Evolutionary conservation across 2,329 filamentous ascomycete species (phyloP), one percentile per base, ranked within the genome.

Genomic region (Microsporum ferrugineum): DNA sequence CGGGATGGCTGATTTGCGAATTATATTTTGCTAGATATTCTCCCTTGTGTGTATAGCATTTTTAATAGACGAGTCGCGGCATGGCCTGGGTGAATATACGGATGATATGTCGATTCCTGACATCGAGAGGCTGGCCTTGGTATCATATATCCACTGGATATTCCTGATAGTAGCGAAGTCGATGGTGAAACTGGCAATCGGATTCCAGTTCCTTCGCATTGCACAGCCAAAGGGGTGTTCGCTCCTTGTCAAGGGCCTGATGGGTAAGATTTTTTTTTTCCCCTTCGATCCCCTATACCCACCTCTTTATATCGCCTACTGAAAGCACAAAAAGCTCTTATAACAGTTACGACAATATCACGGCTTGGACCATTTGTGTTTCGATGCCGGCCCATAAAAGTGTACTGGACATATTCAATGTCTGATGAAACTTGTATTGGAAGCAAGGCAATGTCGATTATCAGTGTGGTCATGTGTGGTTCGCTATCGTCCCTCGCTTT

Each of bases 81-180:
- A 78, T 61, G 80, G 79, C 2, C 68, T 82, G 5, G 81, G 81
- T 6, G 74, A 71, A 57, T 79, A 81, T 63, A 67, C 70, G 7
- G 62, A 70, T 2, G 74, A 74, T 2, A 70, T 80, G 39, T 63
- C 69, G 2, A 60, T 61, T 0, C 33, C 65, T 0, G 73, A 76
- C 51, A 70, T 72, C 12, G 65, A 66, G 14, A 65, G 67, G 1
- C 76, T 78, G 58, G 64, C 70, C 1, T 76, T 78, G 49, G 74
- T 76, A 45, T 71, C 73, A 31, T 81, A 76, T 64, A 73, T 76
- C 56, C 77, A 82, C 62, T 75, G 76, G 5, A 68, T 83, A 56
- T 68, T 79, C 49, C 71, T 78, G 27, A 76, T 80, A 65, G 65
- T 77, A 5, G 79, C 74, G 0, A 73, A 78, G 2, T 72, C 74